These are phyloP conservation scores for Carpinus fangiana DNA, from an alignment of 306 rosid genomes.

Conservation along the genomic window DNA sequence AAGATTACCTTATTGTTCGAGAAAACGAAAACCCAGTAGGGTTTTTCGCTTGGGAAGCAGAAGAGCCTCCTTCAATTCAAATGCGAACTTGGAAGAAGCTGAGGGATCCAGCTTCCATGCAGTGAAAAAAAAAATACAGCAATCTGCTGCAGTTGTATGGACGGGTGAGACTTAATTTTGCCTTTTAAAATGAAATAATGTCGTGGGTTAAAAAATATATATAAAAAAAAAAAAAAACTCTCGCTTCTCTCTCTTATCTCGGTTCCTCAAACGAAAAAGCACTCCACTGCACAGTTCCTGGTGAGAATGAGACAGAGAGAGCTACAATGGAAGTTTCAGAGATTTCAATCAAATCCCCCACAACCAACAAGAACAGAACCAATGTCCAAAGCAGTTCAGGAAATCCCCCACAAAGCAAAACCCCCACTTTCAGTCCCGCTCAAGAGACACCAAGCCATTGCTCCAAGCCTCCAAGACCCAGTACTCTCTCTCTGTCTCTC, in stretches of 20 bases:
- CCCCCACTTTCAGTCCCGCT: constrained; percentile 67
- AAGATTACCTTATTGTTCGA: neutral
- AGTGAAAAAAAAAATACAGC: too few species aligned
- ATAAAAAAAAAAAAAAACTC: too few species aligned
- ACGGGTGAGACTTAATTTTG: too few species aligned
- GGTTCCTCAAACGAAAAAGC: too few species aligned
- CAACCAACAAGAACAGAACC: constrained; percentile 9
- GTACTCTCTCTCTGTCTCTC: constrained; percentile 38
- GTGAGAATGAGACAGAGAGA: neutral
- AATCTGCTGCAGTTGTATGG: too few species aligned
- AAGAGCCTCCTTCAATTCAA: neutral
- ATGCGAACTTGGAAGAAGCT: neutral
- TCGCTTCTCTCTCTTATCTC: too few species aligned
- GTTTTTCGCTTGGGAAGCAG: neutral
- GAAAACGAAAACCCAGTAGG: neutral
- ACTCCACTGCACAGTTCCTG: too few species aligned
- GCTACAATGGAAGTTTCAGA: constrained; percentile 45
- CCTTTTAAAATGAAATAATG: too few species aligned
- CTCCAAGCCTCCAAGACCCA: constrained; percentile 95
- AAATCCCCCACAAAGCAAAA: constrained; percentile 21
- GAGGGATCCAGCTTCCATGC: too few species aligned
- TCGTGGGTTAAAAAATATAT: too few species aligned
- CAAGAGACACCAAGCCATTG: constrained; percentile 82
- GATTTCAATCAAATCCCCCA: constrained; percentile 30
- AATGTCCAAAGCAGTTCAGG: constrained; percentile 10